Percentiles rank a stretch among this genome's conserved stretches.
Evolutionary conservation across 2,329 filamentous ascomycete genomes (phyloP).

Genomic region (Beauveria pseudobassiana): DNA sequence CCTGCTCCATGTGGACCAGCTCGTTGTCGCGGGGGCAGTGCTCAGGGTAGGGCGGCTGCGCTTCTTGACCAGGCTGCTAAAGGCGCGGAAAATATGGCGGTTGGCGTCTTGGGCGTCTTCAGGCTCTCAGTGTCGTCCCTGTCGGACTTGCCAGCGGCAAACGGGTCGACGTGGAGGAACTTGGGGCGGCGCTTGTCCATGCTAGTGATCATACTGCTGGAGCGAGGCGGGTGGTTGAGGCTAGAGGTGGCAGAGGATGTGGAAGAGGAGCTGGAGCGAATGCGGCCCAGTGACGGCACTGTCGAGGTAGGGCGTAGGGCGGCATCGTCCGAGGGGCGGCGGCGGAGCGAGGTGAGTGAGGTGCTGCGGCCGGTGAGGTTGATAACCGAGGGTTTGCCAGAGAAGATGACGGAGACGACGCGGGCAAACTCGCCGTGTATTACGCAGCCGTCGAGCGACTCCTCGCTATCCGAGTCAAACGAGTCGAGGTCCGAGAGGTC

Average conservation of each 20-base stretch:
- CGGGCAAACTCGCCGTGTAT: conserved; percentile 50
- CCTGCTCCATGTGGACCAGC: conserved; percentile 29
- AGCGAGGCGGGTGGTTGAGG: conserved; percentile 28
- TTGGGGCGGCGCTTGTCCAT: conserved; percentile 30
- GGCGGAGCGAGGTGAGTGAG: conserved; percentile 29
- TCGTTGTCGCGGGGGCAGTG: conserved; percentile 12
- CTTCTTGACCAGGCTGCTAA: conserved; percentile 45
- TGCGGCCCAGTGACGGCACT: conserved; percentile 23
- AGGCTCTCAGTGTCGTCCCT: conserved; percentile 23
- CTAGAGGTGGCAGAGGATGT: conserved; percentile 27
- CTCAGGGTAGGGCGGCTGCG: conserved; percentile 44
- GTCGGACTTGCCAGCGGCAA: conserved; percentile 30
- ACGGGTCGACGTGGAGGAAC: conserved; percentile 50
- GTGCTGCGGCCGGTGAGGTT: conserved; percentile 40
- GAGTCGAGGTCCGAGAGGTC: conserved; percentile 26
- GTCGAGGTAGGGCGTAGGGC: conserved; percentile 24
- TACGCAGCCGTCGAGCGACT: conserved; percentile 23
- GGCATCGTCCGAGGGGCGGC: conserved; percentile 16
- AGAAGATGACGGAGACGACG: conserved; percentile 51
- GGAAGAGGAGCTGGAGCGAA: conserved; percentile 26
- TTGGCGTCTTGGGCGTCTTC: conserved; percentile 37
- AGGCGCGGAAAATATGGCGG: conserved; percentile 44
- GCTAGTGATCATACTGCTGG: conserved; percentile 36
- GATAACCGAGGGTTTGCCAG: conserved; percentile 52
- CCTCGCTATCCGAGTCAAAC: conserved; percentile 37